Evolutionary conservation across 2,329 filamentous ascomycete genomes (phyloP).

Genomic region (Sclerotinia trifoliorum): DNA sequence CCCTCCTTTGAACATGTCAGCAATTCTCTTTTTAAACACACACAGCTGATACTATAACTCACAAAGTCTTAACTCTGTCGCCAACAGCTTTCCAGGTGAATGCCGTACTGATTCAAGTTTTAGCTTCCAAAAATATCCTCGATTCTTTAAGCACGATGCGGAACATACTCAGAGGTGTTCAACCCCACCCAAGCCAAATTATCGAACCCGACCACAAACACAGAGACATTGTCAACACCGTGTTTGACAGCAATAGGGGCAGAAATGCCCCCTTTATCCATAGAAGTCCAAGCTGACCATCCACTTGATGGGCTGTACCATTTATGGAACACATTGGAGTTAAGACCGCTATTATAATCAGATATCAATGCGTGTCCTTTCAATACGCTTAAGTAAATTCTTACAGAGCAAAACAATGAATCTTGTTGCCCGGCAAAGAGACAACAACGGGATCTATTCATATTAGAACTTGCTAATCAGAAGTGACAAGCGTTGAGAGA

Average conservation of each 20-base stretch:
- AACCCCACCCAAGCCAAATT: not conserved
- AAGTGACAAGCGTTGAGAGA: too few relatives aligned
- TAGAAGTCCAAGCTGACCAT: not conserved
- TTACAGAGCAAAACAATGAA: too few relatives aligned
- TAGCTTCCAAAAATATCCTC: not conserved
- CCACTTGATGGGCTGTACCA: too few relatives aligned
- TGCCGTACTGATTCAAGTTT: not conserved
- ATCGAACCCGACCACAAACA: not conserved
- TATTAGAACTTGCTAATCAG: too few relatives aligned
- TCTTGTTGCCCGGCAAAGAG: too few relatives aligned
- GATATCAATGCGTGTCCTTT: too few relatives aligned
- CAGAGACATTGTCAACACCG: not conserved
- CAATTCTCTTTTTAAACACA: not conserved
- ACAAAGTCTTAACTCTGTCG: not conserved
- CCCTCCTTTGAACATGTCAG: not conserved
- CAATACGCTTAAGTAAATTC: too few relatives aligned
- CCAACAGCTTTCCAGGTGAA: not conserved
- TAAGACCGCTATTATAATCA: too few relatives aligned
- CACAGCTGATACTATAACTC: not conserved
- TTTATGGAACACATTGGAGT: too few relatives aligned
- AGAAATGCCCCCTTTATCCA: not conserved
- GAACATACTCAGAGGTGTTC: not conserved
- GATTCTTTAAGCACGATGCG: not conserved
- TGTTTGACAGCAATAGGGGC: not conserved
- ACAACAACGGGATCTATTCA: too few relatives aligned